Evolutionary conservation across 2,329 filamentous ascomycete genomes (phyloP).

Genomic region (Dactylellina parvicollis): DNA sequence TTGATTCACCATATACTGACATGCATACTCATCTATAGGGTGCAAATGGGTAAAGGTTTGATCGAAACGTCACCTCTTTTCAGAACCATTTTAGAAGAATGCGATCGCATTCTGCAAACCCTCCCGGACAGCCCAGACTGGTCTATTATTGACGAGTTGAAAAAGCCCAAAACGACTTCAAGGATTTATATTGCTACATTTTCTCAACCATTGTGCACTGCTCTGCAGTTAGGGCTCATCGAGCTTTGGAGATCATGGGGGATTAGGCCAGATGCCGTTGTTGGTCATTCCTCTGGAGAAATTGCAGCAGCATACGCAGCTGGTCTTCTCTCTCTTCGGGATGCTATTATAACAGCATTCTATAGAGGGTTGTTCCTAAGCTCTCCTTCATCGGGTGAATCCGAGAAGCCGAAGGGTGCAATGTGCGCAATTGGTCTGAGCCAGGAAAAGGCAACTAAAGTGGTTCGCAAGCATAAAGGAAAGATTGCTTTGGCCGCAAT

Average conservation of each 20-base stretch:
- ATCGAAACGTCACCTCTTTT: slow-evolving; percentile 20
- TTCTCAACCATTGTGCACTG: slow-evolving; percentile 67
- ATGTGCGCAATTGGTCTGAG: slow-evolving; percentile 63
- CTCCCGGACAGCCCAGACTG: slow-evolving; percentile 30
- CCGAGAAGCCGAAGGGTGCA: slow-evolving; percentile 56
- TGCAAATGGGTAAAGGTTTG: slow-evolving; percentile 31
- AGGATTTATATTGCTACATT: slow-evolving; percentile 61
- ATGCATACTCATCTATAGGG: slow-evolving; percentile 3
- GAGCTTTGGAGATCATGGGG: slow-evolving; percentile 60
- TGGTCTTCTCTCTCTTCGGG: slow-evolving; percentile 60
- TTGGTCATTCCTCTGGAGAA: slow-evolving; percentile 64
- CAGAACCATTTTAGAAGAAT: slow-evolving; percentile 16
- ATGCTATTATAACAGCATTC: slow-evolving; percentile 62
- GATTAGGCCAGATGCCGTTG: slow-evolving; percentile 60
- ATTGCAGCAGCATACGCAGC: slow-evolving; percentile 64
- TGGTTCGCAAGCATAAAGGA: slow-evolving; percentile 34
- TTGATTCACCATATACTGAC: background rate
- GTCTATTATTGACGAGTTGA: slow-evolving; percentile 26
- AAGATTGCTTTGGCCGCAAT: slow-evolving; percentile 42
- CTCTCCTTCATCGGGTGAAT: background rate
- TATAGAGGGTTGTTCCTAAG: slow-evolving; percentile 61
- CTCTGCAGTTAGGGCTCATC: slow-evolving; percentile 66
- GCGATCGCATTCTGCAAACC: slow-evolving; percentile 27
- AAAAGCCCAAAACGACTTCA: slow-evolving; percentile 27
- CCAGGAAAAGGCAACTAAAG: slow-evolving; percentile 57